Percentiles rank a stretch among this genome's conserved stretches.
Conservation (phyloP, 192 early-diverging fungal genomes). For the Pilobolus umbonatus region DNA sequence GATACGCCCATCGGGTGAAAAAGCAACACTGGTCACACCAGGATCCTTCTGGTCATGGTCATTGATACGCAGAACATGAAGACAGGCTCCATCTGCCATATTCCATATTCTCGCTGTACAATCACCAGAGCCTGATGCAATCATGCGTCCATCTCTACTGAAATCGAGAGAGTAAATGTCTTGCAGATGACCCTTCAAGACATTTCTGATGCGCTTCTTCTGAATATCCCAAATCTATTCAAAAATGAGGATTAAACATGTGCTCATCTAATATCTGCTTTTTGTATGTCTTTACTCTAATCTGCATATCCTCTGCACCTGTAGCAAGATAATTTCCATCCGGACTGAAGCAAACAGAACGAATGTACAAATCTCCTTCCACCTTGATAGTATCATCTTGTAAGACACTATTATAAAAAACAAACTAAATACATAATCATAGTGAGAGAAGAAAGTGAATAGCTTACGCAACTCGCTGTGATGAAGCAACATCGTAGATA, state of each 20-base stretch:
- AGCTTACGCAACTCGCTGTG: conserved; percentile 64
- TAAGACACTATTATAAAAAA: conserved; percentile 51
- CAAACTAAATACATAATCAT: conserved; percentile 4
- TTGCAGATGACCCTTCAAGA: conserved; percentile 85
- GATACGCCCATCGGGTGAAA: conserved; percentile 84
- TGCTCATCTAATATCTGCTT: neutral
- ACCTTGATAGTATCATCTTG: conserved; percentile 71
- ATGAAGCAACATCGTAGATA: conserved; percentile 76
- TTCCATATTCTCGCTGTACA: conserved; percentile 89
- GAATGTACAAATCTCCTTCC: conserved; percentile 90
- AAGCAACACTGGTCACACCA: conserved; percentile 93
- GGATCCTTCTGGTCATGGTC: conserved; percentile 83
- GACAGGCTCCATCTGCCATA: conserved; percentile 66
- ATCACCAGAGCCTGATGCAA: conserved; percentile 90
- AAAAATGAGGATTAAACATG: too few species aligned
- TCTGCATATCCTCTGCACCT: conserved; percentile 93
- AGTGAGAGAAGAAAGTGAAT: neutral
- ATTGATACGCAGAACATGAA: conserved; percentile 71
- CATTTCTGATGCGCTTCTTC: conserved; percentile 57
- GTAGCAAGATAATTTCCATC: conserved; percentile 88
- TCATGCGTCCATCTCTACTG: conserved; percentile 78
- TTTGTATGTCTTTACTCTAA: conserved; percentile 53
- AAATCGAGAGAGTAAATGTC: conserved; percentile 98
- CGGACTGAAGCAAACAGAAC: conserved; percentile 94
- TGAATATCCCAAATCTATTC: conserved; percentile 68